Evolutionary conservation across 805 yeast species (phyloP).

Genomic region (Torulaspora maleeae): DNA sequence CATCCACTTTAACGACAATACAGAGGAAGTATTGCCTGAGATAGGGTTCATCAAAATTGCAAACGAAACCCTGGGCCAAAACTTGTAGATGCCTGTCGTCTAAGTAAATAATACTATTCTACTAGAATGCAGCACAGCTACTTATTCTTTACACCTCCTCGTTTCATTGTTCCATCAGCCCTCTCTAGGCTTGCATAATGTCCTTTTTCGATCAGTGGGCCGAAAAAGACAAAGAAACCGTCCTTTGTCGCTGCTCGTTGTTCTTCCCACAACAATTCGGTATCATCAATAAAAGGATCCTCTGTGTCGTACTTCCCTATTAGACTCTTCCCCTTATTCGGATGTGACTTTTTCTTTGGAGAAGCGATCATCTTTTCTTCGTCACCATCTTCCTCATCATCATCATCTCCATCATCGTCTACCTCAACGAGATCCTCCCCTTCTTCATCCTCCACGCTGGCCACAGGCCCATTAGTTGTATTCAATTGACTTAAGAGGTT

Average conservation of each 20-base stretch:
- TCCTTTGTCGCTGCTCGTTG: constrained; percentile 88
- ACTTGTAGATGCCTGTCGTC: constrained; percentile 1
- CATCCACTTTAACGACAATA: constrained; percentile 21
- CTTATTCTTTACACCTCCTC: constrained; percentile 35
- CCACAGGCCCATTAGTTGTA: constrained; percentile 13
- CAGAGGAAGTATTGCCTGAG: constrained; percentile 21
- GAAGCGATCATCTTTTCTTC: constrained; percentile 16
- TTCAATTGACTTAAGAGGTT: constrained; percentile 22
- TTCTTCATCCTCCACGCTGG: constrained; percentile 26
- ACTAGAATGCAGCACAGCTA: not conserved
- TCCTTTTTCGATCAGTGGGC: constrained; percentile 71
- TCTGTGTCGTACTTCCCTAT: constrained; percentile 88
- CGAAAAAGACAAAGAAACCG: constrained; percentile 93
- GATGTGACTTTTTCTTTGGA: constrained; percentile 34
- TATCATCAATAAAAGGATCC: constrained; percentile 96
- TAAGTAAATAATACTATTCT: not conserved
- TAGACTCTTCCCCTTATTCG: constrained; percentile 56
- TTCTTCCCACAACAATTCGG: constrained; percentile 88
- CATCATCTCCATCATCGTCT: constrained; percentile 24
- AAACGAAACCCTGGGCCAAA: constrained; percentile 20
- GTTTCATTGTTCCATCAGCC: constrained; percentile 42
- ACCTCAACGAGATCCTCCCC: constrained; percentile 21
- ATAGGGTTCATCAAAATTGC: constrained; percentile 30
- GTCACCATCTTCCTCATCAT: constrained; percentile 20
- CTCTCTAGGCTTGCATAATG: constrained; percentile 45